Evolutionary conservation across 23 red algal species (phyloP), one percentile per base, ranked within the genome.

Genomic region (Gracilaria gracilis): DNA sequence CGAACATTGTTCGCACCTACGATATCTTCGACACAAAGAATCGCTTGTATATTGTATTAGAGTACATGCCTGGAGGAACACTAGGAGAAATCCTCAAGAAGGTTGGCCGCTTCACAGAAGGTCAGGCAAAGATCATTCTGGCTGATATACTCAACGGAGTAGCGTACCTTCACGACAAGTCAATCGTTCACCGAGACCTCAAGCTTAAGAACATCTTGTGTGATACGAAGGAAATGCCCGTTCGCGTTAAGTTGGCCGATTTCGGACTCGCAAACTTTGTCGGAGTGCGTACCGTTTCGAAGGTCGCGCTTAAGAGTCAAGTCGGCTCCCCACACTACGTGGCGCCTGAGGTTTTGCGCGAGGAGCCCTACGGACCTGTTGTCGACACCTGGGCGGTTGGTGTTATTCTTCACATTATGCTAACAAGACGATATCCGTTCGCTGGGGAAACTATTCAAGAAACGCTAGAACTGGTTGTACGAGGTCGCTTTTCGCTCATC

Each of bases 381-480:
- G 97, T 98, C n/a, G 97, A 98, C 50, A 82, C 91, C 23, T 98
- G 97, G 97, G 86, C 93, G 6, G 83, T 84, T 48, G 97, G 97
- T 83, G 89, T 98, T 28, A 96, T 98, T 65, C 55, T 98, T 71
- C 93, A 95, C 75, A 95, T 98, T 59, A 95, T 98, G 83, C 91
- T 98, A 4, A 96, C 81, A 40, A 86, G 97, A 76, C 81, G 93
- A 73, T 95, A 95, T 89, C 97, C 77, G 46, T 98, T 95, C 88
- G 91, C 92, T 35, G 97, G 84, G 11, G 88, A 91, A 69, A 98
- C 94, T 16, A 98, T 93, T 78, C 86, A 94, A 76, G 97, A 98
- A 79, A 96, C 88, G 33, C 79, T 98, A 57, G 91, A 95, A 40
- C 70, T 91, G 29, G 90, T 95, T 15, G 88, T 86, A 0, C 85